Evolutionary conservation across 164 flowering plant species (phyloP).

Genomic region (Pachysandra terminalis): DNA sequence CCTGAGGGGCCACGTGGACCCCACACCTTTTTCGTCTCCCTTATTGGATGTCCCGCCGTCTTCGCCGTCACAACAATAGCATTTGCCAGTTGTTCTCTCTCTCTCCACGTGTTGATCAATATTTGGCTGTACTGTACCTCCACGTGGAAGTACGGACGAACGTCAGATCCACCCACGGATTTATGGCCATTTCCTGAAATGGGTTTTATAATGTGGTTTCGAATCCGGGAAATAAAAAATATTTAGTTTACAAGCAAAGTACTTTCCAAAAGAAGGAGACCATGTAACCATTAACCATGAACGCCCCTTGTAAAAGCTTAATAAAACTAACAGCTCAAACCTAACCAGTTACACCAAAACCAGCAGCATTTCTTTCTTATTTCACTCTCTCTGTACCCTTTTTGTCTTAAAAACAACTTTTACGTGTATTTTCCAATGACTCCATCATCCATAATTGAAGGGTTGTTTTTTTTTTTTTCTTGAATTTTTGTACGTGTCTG

Average conservation of each 20-base stretch:
- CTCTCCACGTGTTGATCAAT: neutral
- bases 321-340: slow-evolving; percentile 21
- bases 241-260: neutral
- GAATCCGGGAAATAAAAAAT: neutral
- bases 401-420: no score
- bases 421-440: no score
- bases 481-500: no score
- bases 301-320: slow-evolving; percentile 21
- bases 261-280: neutral
- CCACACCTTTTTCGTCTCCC: slow-evolving; percentile 6
- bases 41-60: slow-evolving; percentile 10
- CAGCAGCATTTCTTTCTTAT: slow-evolving; percentile 16
- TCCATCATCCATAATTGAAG: no score
- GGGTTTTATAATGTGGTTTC: neutral
- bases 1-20: slow-evolving; percentile 13
- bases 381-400: neutral
- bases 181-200: neutral
- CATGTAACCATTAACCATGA: neutral
- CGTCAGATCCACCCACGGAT: neutral
- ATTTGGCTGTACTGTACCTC: neutral
- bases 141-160: slow-evolving; percentile 8
- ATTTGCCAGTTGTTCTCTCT: neutral
- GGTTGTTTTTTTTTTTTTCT: no score
- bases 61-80: slow-evolving; percentile 7
- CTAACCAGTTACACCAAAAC: slow-evolving; percentile 18